phyloP scores from a whole-genome alignment of 2,329 filamentous ascomycete species.

The Diaporthe sp. region DNA sequence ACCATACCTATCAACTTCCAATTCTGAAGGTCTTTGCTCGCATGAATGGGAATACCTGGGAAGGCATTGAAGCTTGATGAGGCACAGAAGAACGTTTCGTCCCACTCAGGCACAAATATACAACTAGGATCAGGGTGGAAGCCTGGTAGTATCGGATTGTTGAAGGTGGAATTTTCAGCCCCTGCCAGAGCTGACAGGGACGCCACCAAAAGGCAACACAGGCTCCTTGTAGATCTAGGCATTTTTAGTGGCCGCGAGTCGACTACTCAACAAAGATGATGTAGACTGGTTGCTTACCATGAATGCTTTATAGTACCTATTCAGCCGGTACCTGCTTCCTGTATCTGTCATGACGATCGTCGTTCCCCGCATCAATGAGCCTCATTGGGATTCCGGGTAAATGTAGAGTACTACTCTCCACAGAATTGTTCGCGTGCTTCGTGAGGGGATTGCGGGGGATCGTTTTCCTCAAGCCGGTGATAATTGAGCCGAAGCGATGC shows the following conservation, averaged over 20 bases:
- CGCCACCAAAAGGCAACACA: constrained; percentile 1
- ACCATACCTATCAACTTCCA: constrained; percentile 54
- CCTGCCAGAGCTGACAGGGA: not conserved
- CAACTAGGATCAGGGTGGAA: constrained; percentile 61
- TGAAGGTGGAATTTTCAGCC: constrained; percentile 46
- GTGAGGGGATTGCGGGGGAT: constrained; percentile 28
- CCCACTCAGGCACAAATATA: constrained; percentile 53
- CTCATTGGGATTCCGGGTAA: constrained; percentile 1
- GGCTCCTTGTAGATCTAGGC: not conserved
- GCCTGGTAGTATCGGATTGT: constrained; percentile 59
- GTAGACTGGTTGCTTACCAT: not conserved
- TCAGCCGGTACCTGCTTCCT: not conserved
- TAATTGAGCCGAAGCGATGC: constrained; percentile 5
- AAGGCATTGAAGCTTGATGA: constrained; percentile 60
- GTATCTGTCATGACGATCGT: not conserved
- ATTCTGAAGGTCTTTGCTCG: constrained; percentile 58
- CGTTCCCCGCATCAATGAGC: constrained; percentile 20
- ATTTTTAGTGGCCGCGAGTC: constrained; percentile 2
- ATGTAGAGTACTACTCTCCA: constrained; percentile 9
- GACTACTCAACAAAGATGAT: not conserved
- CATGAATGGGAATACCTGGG: constrained; percentile 60
- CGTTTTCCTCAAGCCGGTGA: not conserved
- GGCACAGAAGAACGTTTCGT: constrained; percentile 59
- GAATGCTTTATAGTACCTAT: not conserved
- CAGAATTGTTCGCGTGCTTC: not conserved